Base-by-base conservation (phyloP, 164 flowering plant species). In the Pachysandra terminalis region DNA sequence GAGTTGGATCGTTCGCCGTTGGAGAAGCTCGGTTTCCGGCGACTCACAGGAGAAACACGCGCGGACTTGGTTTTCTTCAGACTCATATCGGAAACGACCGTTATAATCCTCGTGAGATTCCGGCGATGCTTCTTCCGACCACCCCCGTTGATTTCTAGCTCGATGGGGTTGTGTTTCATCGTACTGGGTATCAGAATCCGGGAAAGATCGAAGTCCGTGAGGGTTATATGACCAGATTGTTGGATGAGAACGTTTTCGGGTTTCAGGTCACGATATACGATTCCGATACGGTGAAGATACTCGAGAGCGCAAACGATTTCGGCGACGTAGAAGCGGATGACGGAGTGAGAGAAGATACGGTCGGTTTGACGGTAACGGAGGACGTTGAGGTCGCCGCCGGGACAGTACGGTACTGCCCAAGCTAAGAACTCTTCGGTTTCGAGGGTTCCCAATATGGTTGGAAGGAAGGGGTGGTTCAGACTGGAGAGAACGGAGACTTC, bases 321-420 rank as follows among this genome's bases (percentile, higher is more conserved):
- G 19, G 96, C 84, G 64, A 84, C 86, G 60, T 88, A 90, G 77
- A 90, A 90, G 13, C 88, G 79, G 4, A 86, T 84, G 27, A 76
- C 90, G 9, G 86, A 66, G 13, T 85, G 80, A 26, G 90, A 83
- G 80, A 87, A 90, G 16, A 84, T 82, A 41, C 79, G 81, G 75
- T 91, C 93, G 73, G 63, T 74, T 51, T 84, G 94, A 21, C 69
- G 80, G 80, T 86, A 65, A 12, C 97, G 97, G 80, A 95, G 96
- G 53, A 74, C 88, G 71, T 90, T 91, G 35, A 95, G 93, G 70
- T 91, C 97, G 25, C 96, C 95, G 53, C 97, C 99, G 22, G 93
- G 77, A 74, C 97, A 95, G 75, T 72, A 90, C 0, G 97, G 96
- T n/a, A 86, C 75, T 17, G 91, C 97, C 94, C 94, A 95, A 24